A percentile compares a stretch with the other conserved stretches of the same genome.
These are phyloP conservation scores for Rubus idaeus DNA, from an alignment of 306 rosid species.

Conservation along the genomic window DNA sequence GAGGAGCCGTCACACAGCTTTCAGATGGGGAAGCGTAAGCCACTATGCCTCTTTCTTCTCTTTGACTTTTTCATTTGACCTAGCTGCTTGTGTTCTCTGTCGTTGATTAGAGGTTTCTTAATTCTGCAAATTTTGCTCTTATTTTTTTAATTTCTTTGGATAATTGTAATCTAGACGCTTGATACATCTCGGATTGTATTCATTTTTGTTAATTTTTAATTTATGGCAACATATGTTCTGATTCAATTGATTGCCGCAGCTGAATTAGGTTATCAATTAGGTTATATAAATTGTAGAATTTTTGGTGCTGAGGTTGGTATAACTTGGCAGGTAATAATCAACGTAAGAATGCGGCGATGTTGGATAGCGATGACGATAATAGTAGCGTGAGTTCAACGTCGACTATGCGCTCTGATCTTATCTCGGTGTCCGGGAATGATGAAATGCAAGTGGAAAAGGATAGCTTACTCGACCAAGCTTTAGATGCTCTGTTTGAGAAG, in stretches of 20 bases:
- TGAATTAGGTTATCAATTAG: not conserved
- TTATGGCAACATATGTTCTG: not conserved
- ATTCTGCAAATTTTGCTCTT: not conserved
- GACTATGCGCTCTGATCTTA: conserved; percentile 59
- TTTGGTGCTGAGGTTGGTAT: conserved; percentile 13
- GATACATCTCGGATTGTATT: not conserved
- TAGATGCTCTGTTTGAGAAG: conserved; percentile 81
- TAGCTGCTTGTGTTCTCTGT: too few relatives aligned
- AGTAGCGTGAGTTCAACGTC: conserved; percentile 85
- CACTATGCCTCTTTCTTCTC: not conserved
- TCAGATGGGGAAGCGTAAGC: conserved; percentile 90
- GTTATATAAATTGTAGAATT: not conserved
- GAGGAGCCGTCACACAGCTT: conserved; percentile 31
- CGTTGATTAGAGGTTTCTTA: not conserved
- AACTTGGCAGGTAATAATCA: conserved; percentile 64
- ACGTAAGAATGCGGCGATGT: conserved; percentile 62
- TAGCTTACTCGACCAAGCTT: conserved; percentile 76
- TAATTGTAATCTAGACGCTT: not conserved
- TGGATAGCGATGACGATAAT: conserved; percentile 76
- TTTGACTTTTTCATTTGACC: not conserved
- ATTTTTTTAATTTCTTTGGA: too few relatives aligned
- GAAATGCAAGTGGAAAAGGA: conserved; percentile 66
- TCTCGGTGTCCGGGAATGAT: conserved; percentile 52
- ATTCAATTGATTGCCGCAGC: not conserved
- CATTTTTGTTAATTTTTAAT: not conserved